A percentile compares a stretch with the other conserved stretches of the same genome.
Conservation (phyloP, 2,329 filamentous ascomycete genomes). For the Pseudogymnoascus sp. region DNA sequence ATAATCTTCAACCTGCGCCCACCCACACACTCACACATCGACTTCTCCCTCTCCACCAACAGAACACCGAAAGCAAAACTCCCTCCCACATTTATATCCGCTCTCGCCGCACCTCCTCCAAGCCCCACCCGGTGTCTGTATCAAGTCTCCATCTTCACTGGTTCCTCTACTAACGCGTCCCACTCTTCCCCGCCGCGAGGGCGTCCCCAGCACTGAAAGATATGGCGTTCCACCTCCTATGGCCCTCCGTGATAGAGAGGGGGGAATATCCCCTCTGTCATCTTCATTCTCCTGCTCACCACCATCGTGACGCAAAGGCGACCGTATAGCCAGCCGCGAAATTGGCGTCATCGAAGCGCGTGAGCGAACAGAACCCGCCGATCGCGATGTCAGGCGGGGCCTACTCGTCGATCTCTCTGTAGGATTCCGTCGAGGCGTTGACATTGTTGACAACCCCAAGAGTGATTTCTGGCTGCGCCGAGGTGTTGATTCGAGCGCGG, state of each 20-base stretch:
- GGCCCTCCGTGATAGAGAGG: conserved; percentile 6
- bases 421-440: not conserved
- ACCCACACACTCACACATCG: not conserved
- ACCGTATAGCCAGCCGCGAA: not conserved
- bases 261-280: not conserved
- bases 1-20: not conserved
- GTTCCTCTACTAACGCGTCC: not conserved
- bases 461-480: not conserved
- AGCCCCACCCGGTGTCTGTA: conserved; percentile 43
- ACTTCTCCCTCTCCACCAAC: not conserved
- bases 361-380: not conserved
- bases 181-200: not conserved
- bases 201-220: not conserved
- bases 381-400: not conserved
- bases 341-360: not conserved
- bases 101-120: conserved; percentile 45
- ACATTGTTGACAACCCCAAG: not conserved
- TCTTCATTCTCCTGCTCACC: not conserved
- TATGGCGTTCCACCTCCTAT: conserved; percentile 17
- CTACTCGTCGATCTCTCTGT: not conserved
- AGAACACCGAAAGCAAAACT: conserved; percentile 51
- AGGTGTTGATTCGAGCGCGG: not conserved
- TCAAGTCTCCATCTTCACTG: not conserved
- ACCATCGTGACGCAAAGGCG: not conserved
- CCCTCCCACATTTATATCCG: conserved; percentile 46